Evolutionary conservation across 2,329 filamentous ascomycete genomes (phyloP).

Genomic region (Pyrenophora teres): DNA sequence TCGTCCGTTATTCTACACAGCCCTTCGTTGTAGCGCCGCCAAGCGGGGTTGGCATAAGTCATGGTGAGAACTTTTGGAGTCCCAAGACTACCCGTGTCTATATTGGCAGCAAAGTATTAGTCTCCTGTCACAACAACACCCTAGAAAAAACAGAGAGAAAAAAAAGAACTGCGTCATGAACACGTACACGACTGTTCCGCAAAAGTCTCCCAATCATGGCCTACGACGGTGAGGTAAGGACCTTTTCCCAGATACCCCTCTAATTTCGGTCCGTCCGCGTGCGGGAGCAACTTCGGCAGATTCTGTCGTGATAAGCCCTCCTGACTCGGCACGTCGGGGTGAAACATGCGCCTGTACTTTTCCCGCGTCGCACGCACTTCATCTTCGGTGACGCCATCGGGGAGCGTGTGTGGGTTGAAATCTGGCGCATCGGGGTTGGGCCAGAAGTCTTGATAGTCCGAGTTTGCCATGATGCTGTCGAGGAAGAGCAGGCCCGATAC

Average conservation of each 20-base stretch:
- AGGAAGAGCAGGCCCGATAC: conserved; percentile 58
- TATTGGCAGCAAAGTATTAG: conserved; percentile 2
- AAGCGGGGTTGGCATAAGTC: conserved; percentile 59
- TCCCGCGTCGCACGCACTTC: conserved; percentile 44
- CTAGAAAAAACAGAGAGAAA: not conserved
- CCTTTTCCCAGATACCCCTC: conserved; percentile 41
- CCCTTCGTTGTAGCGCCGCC: conserved; percentile 60
- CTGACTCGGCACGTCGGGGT: conserved; percentile 55
- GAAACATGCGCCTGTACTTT: conserved; percentile 51
- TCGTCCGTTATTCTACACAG: conserved; percentile 52
- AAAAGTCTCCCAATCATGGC: conserved; percentile 60
- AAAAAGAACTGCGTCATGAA: not conserved
- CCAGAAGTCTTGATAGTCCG: conserved; percentile 60
- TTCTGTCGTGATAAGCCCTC: conserved; percentile 58
- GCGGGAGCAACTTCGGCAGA: conserved; percentile 52
- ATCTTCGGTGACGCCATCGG: conserved; percentile 45
- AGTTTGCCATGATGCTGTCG: conserved; percentile 63
- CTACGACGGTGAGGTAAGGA: conserved; percentile 57
- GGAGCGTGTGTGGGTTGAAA: conserved; percentile 53
- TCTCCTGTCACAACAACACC: not conserved
- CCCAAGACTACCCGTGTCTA: conserved; percentile 33
- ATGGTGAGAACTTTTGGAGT: conserved; percentile 51
- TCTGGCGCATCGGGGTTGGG: conserved; percentile 58
- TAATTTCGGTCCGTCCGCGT: conserved; percentile 51
- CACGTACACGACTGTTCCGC: conserved; percentile 52